Evolutionary conservation across 148 eudicot species (phyloP), one percentile per base, ranked within the genome.

Genomic region (Dianthus caryophyllus): DNA sequence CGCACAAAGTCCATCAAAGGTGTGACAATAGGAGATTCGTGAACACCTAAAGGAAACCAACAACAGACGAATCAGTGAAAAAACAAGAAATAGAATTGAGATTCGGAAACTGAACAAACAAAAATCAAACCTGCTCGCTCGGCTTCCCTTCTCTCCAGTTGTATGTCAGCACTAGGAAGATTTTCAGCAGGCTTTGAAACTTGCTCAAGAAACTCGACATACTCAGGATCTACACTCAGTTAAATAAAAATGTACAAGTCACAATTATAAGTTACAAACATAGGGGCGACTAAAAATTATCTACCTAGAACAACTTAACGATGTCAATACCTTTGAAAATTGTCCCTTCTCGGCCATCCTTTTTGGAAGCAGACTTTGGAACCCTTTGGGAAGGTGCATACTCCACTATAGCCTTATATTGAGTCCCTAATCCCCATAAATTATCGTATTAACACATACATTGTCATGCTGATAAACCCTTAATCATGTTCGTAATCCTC

Each of bases 261-360:
- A 62, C 12, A 13, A 51, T 1, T 21, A 44, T 5, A 44, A 9
- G 6, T 6, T 63, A 43, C 66, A 14, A 31, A 43, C 2, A 63
- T 4, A 43, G 24, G 43, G 9, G 51, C 24, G 14, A n/a, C 38
- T n/a, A 15, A 21, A 60, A 12, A 57, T n/a, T 31, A 53, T 18
- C 43, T 47, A 30, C 57, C 48, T 2, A 26, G 20, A 5, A 41
- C 2, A 15, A 41, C 51, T 20, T 30, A 62, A 44, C 18, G 25
- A 25, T 24, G 16, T 31, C 33, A 50, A 17, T 16, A 81, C 84
- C 84, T 81, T 74, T 81, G 51, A 29, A 29, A 67, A 81, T 81
- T n/a, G 78, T 77, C 71, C 81, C 81, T 81, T 81, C 84, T 44
- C 84, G 81, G 12, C 81, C 84, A 77, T 81, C 84, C 52, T 74